Percentiles rank a stretch among this genome's conserved stretches.
phyloP scores from a whole-genome alignment of 2,329 filamentous ascomycete genomes.

The Colletotrichum gloeosporioides region DNA sequence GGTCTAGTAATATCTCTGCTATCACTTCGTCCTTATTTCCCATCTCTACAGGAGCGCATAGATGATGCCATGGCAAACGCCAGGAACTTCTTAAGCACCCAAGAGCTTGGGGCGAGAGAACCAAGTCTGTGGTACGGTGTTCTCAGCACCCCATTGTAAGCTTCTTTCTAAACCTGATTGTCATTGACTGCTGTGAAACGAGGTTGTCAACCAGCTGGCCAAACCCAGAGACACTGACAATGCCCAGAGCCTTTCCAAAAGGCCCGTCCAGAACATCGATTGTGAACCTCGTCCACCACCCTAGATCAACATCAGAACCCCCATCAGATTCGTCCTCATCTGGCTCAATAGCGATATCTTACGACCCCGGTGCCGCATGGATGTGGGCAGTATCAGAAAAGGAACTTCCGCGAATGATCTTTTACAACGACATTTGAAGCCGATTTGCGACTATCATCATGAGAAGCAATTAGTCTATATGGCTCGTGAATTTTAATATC shows the following conservation, averaged over 20 bases:
- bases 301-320: constrained; percentile 41
- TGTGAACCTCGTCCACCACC: constrained; percentile 51
- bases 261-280: neutral
- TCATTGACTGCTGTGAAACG: neutral
- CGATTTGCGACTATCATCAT: neutral
- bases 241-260: neutral
- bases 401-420: constrained; percentile 37
- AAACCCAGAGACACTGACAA: constrained; percentile 26
- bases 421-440: constrained; percentile 30
- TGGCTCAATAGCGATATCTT: constrained; percentile 35
- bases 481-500: neutral
- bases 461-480: neutral
- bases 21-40: constrained; percentile 61
- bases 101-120: constrained; percentile 50
- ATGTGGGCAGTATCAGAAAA: constrained; percentile 39
- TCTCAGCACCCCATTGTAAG: constrained; percentile 66
- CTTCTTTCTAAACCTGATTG: neutral
- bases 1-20: constrained; percentile 65
- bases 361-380: constrained; percentile 43
- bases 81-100: constrained; percentile 57
- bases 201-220: neutral
- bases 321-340: constrained; percentile 25
- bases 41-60: constrained; percentile 57
- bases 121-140: constrained; percentile 72
- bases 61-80: constrained; percentile 56